Evolutionary conservation across 108 stramenopile genomes (phyloP), one percentile per base, ranked within the genome.

Genomic region (Cylindrotheca closterium): DNA sequence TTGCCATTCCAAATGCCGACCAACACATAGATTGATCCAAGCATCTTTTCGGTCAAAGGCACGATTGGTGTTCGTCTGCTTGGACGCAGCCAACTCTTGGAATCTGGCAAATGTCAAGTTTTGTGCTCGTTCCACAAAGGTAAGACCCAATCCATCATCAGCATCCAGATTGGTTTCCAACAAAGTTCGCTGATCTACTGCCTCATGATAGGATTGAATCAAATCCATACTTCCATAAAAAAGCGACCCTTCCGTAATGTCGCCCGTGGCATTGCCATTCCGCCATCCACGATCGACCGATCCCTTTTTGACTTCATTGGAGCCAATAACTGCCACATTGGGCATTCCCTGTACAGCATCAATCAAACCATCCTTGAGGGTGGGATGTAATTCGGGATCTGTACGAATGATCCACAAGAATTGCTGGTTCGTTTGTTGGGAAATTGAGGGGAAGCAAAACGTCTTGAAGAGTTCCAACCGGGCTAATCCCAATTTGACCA

Each of bases 111-210:
- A 83, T 37, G 55, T 73, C 81, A 15, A 51, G 49, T 30, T 54
- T 27, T 29, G 77, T 47, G 77, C 30, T 21, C 52, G 18, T 22
- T 62, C 52, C 28, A 86, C 48, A 59, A 76, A 86, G 5, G 53
- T 52, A 21, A 62, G 24, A 15, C 70, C 30, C 10, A 84, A 33
- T 3, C 76, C 83, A 53, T 84, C 83, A 59, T 84, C 83, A n/a
- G 77, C 83, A 65, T 84, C 83, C 22, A 84, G 58, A 24, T 73
- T 46, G 33, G 73, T 80, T 57, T 84, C 83, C 4, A 80, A 45
- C n/a, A 75, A 28, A n/a, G 79, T 24, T 21, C 51, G 7, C 8
- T 17, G 18, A n/a, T 54, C 47, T 10, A 61, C 50, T 8, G 37
- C 69, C 12, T 24, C 51, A 52, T 73, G 65, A 54, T 34, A 67